Conservation (phyloP, 202 grass and related monocot genomes). For the Schoenoplectus triqueter region DNA sequence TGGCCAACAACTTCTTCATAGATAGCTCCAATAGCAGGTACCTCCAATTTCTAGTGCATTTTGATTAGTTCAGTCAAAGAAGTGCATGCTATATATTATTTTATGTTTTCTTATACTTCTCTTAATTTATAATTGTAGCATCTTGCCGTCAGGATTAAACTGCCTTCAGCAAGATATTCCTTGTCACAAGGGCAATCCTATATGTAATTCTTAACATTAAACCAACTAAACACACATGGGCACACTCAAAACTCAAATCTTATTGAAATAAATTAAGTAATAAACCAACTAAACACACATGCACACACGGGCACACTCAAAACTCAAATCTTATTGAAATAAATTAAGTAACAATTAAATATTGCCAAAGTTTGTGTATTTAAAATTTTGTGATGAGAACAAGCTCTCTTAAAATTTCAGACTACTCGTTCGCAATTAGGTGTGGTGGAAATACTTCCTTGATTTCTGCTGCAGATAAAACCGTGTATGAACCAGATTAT, state of each 20-base stretch:
- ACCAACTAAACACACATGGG: too few relatives aligned
- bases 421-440: conserved; percentile 59
- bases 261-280: too few relatives aligned
- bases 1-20: conserved; percentile 81
- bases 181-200: conserved; percentile 61
- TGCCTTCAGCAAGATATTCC: conserved; percentile 78
- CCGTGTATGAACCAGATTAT: conserved; percentile 51
- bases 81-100: too few relatives aligned
- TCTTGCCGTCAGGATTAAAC: conserved; percentile 50
- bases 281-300: too few relatives aligned
- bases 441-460: conserved; percentile 47
- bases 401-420: conserved; percentile 41
- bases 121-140: conserved; percentile 36
- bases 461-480: conserved; percentile 48
- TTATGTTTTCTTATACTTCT: neutral
- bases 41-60: neutral
- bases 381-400: too few relatives aligned
- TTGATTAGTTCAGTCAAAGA: neutral
- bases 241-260: too few relatives aligned
- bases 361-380: too few relatives aligned
- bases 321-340: too few relatives aligned
- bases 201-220: conserved; percentile 44
- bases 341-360: too few relatives aligned
- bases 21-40: conserved; percentile 60
- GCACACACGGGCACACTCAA: too few relatives aligned